Base-by-base conservation (phyloP, 2,329 filamentous ascomycete species). In the Chalaropsis ovoidea region DNA sequence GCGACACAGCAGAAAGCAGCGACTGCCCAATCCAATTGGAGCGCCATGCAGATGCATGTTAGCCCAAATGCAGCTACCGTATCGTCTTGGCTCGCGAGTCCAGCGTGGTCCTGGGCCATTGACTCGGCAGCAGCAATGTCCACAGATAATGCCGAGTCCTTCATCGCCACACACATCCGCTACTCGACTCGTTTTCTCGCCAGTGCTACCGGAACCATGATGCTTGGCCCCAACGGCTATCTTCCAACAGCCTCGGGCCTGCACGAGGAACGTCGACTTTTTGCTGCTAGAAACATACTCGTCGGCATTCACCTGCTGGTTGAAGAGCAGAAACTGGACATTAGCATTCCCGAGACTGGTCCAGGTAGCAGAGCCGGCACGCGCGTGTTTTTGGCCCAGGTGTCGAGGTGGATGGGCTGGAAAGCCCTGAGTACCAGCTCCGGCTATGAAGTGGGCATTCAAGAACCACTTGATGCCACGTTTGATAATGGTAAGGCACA, bases 291-390 rank as follows among this genome's bases (percentile, higher is more conserved):
- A 72, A 82, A 89, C 71, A 80, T 88, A 63, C 81, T 93, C 45
- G 78, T 95, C 69, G 87, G 84, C 0, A 78, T 99, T 13, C 94
- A 99, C 75, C 79, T 97, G 2, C 78, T 95, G n/a, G 81, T 88
- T 0, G 93, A 99, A 73, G 94, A 99, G 73, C 81, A 88, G 68
- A 97, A 95, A 72, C 81, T 99, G 1, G 84, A 89, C 68, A 82
- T 86, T 3, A 78, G 80, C 68, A 74, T 75, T 0, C 75, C 78
- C 0, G 78, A 80, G 62, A 76, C 76, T 47, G 69, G 71, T 1
- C 77, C 78, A 2, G 76, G 77, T 0, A 77, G 79, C 0, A 75
- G 77, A 31, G 73, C 75, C 10, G 79, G 82, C 61, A 71, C 97
- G 24, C 83, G 84, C n/a, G 85, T 88, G 17, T 74, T 96, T 1